These are phyloP conservation scores for Solanum rostratum DNA, from an alignment of 257 asterid genomes.

Conservation along the genomic window DNA sequence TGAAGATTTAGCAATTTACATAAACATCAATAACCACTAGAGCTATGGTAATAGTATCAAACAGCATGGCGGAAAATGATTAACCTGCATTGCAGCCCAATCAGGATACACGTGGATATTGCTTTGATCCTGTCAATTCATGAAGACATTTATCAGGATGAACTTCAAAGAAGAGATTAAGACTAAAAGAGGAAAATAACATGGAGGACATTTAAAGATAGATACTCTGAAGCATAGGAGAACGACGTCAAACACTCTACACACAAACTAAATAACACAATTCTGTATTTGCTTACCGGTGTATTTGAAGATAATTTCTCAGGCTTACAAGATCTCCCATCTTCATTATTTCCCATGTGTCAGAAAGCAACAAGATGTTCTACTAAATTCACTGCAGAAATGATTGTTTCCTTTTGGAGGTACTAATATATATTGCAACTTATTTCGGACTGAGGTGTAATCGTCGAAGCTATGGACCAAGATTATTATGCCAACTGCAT, in stretches of 20 bases:
- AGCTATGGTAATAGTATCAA: neutral
- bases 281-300: conserved; percentile 26
- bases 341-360: conserved; percentile 71
- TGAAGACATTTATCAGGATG: neutral
- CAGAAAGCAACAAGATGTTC: neutral
- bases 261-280: neutral
- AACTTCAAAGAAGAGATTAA: neutral
- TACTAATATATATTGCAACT: neutral
- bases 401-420: neutral
- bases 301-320: conserved; percentile 51
- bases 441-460: neutral
- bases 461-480: neutral
- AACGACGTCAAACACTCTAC: neutral
- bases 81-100: conserved; percentile 96
- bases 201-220: neutral
- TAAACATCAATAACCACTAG: neutral
- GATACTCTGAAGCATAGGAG: neutral
- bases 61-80: neutral
- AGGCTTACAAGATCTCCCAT: conserved; percentile 39
- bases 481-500: neutral
- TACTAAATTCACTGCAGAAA: neutral
- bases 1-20: conserved; percentile 13
- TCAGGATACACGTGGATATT: conserved; percentile 68
- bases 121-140: conserved; percentile 62
- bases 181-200: neutral